Evolutionary conservation across 306 rosid genomes (phyloP).

Genomic region (Lathyrus oleraceus): DNA sequence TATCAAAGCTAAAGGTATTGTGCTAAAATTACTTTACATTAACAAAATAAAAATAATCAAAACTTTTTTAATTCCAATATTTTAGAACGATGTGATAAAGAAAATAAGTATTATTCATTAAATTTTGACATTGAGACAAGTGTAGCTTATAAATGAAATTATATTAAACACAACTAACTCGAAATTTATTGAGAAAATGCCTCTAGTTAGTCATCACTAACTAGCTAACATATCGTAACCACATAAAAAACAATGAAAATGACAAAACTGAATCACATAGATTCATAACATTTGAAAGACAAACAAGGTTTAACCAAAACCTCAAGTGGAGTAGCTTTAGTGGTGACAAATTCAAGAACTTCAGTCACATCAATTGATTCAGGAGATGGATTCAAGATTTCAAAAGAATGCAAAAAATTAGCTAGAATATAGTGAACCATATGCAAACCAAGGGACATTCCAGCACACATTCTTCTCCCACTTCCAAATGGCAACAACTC

Average conservation of each 20-base stretch:
- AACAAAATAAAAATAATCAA: too few relatives aligned
- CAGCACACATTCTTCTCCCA: constrained; percentile 36
- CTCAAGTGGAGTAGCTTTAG: constrained; percentile 38
- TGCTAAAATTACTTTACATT: too few relatives aligned
- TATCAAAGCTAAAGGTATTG: too few relatives aligned
- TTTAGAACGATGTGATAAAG: too few relatives aligned
- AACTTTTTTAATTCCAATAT: too few relatives aligned
- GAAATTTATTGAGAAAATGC: background rate
- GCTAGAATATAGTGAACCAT: constrained; percentile 32
- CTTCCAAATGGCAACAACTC: constrained; percentile 41
- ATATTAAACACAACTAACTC: background rate
- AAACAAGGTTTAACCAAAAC: constrained; percentile 32
- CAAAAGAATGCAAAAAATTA: constrained; percentile 38
- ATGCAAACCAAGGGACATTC: constrained; percentile 31
- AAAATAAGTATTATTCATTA: background rate
- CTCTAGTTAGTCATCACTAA: background rate
- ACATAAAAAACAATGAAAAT: background rate
- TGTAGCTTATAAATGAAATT: background rate
- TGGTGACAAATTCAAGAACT: constrained; percentile 8
- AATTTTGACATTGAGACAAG: background rate
- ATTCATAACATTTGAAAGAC: constrained; percentile 12
- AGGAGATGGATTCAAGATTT: constrained; percentile 6
- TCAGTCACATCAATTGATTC: constrained; percentile 30
- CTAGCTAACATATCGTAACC: background rate
- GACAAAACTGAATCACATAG: background rate